Conservation (phyloP, 2,329 filamentous ascomycete genomes). For the Rhynchosporium secalis region DNA sequence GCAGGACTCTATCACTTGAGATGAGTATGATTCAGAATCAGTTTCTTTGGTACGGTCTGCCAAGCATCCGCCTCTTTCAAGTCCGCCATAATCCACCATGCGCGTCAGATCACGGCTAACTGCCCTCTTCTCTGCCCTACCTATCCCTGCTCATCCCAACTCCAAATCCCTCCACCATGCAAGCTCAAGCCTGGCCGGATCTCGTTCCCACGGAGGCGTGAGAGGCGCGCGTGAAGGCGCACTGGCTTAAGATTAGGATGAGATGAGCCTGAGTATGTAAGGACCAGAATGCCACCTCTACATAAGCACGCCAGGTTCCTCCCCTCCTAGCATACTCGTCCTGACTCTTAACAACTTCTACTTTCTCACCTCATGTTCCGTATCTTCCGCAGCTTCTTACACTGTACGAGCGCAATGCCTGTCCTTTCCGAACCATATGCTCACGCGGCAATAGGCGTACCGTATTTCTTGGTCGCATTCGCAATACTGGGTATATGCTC, state of each 20-base stretch:
- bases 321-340: slow-evolving; percentile 1
- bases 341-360: slow-evolving; percentile 6
- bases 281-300: slow-evolving; percentile 10
- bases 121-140: slow-evolving; percentile 1
- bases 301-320: slow-evolving; percentile 12
- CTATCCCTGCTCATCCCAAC: slow-evolving; percentile 11
- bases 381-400: slow-evolving; percentile 8
- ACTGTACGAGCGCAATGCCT: slow-evolving; percentile 14
- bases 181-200: slow-evolving; percentile 10
- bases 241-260: slow-evolving; percentile 15
- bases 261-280: slow-evolving; percentile 5
- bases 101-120: slow-evolving; percentile 22
- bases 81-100: slow-evolving; percentile 5
- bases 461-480: slow-evolving; percentile 14
- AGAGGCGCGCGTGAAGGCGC: slow-evolving; percentile 7
- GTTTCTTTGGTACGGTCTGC: background rate
- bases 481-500: slow-evolving; percentile 14
- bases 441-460: slow-evolving; percentile 4
- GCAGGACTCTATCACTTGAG: background rate
- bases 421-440: slow-evolving; percentile 21
- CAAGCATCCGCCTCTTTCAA: slow-evolving; percentile 5
- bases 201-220: slow-evolving; percentile 10
- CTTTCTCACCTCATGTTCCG: slow-evolving; percentile 12
- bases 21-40: background rate
- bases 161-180: slow-evolving; percentile 11